Conservation (phyloP, 345 rosid species). For the Noccaea caerulescens region DNA sequence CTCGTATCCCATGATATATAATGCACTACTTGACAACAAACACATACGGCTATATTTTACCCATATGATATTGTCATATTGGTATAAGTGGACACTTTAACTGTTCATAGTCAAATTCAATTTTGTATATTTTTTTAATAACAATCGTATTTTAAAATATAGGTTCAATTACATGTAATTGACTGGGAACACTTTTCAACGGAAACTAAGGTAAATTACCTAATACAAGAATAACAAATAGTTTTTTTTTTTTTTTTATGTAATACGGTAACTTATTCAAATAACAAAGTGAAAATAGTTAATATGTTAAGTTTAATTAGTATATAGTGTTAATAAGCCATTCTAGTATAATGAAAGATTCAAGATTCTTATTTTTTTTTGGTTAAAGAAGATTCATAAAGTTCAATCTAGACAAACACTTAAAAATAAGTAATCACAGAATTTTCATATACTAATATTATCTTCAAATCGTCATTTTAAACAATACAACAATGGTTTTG, state of each 20-base stretch:
- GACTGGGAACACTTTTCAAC: background rate
- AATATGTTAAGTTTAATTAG: background rate
- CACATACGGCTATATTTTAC: slow-evolving; percentile 12
- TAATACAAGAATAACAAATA: background rate
- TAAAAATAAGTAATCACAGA: background rate
- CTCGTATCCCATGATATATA: background rate
- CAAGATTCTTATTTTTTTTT: background rate
- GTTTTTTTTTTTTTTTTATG: background rate
- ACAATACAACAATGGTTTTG: background rate
- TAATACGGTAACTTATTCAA: background rate
- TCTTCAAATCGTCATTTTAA: background rate
- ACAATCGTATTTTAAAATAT: too few species aligned
- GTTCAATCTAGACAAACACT: slow-evolving; percentile 1
- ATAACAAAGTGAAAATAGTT: background rate
- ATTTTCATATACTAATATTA: background rate
- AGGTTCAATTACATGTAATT: too few species aligned
- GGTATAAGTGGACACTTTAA: slow-evolving; percentile 16
- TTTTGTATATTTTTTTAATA: background rate
- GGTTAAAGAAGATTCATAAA: background rate
- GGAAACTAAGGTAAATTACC: background rate
- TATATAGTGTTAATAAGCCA: background rate
- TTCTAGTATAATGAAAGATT: slow-evolving; percentile 1
- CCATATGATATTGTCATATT: slow-evolving; percentile 18
- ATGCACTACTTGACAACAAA: slow-evolving; percentile 32
- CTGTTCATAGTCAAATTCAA: slow-evolving; percentile 32